Percentiles rank a stretch among this genome's conserved stretches.
phyloP scores from a whole-genome alignment of 768 basidiomycete species.

The Kwoniella shandongensis region DNA sequence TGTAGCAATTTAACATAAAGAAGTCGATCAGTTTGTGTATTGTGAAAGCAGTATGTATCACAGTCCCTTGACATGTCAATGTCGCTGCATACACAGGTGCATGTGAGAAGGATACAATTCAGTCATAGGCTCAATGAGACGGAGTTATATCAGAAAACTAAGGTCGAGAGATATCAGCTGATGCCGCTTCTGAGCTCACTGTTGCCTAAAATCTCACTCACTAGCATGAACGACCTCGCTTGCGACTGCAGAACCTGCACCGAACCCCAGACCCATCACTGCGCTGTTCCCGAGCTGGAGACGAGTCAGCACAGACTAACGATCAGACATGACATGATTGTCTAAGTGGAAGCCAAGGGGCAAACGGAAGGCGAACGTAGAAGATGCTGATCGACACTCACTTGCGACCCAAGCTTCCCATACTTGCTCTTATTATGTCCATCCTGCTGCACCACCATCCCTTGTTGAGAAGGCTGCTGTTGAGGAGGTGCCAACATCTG shows the following conservation, averaged over 20 bases:
- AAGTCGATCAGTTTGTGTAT: too few relatives aligned
- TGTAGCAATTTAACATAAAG: too few relatives aligned
- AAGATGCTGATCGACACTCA: slow-evolving; percentile 10
- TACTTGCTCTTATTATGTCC: slow-evolving; percentile 27
- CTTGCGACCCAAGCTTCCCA: slow-evolving; percentile 40
- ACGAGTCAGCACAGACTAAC: neutral
- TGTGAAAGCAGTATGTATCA: too few relatives aligned
- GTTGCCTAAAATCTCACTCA: neutral
- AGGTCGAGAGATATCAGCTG: neutral
- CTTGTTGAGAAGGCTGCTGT: slow-evolving; percentile 18
- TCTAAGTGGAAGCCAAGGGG: neutral
- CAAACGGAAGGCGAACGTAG: neutral
- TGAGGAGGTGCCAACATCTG: slow-evolving; percentile 22
- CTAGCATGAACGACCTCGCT: slow-evolving; percentile 21
- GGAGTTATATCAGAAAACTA: slow-evolving; percentile 9
- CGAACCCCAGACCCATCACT: slow-evolving; percentile 36
- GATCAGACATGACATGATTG: neutral
- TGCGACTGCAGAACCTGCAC: slow-evolving; percentile 33
- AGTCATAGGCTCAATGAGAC: too few relatives aligned
- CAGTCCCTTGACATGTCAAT: too few relatives aligned
- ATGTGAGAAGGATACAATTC: too few relatives aligned
- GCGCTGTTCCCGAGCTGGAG: slow-evolving; percentile 31
- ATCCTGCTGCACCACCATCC: slow-evolving; percentile 21
- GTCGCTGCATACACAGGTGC: too few relatives aligned
- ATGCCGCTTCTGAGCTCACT: neutral